phyloP scores from a whole-genome alignment of 2,329 filamentous ascomycete species.

The Pseudocercospora ulei region DNA sequence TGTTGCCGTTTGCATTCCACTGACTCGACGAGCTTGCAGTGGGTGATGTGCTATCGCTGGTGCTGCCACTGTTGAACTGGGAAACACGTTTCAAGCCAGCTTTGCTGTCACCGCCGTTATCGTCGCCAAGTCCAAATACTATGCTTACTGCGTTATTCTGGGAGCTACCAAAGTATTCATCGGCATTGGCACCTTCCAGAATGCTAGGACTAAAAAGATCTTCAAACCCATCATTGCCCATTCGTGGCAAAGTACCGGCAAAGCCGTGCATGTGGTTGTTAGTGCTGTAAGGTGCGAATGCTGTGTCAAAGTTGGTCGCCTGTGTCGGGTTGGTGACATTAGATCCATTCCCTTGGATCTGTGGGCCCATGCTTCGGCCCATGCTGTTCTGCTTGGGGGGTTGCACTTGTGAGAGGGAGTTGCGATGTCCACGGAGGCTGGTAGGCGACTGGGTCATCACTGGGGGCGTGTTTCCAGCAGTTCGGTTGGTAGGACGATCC shows the following conservation, averaged over 20 bases:
- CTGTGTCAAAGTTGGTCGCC: conserved; percentile 15
- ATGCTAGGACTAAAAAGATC: conserved; percentile 53
- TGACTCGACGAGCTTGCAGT: conserved; percentile 46
- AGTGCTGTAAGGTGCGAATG: conserved; percentile 30
- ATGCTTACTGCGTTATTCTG: conserved; percentile 9
- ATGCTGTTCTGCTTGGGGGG: conserved; percentile 25
- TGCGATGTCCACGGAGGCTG: conserved; percentile 10
- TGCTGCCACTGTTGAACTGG: conserved; percentile 44
- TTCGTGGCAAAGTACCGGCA: conserved; percentile 33
- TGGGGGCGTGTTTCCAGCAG: conserved; percentile 25
- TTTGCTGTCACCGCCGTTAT: conserved; percentile 39
- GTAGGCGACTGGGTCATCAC: conserved; percentile 22
- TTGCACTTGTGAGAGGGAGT: conserved; percentile 14
- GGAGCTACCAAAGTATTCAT: conserved; percentile 28
- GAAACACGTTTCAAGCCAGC: conserved; percentile 41
- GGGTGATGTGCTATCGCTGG: conserved; percentile 44
- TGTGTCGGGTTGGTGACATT: conserved; percentile 25
- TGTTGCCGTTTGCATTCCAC: conserved; percentile 49
- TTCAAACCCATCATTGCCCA: conserved; percentile 39
- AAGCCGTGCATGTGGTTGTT: conserved; percentile 33
- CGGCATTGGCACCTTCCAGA: conserved; percentile 39
- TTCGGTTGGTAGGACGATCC: conserved; percentile 36
- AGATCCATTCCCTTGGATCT: conserved; percentile 16
- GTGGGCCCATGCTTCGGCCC: conserved; percentile 35
- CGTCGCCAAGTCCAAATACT: conserved; percentile 11